These are phyloP conservation scores for Nidularia pulvinata DNA, from an alignment of 768 basidiomycete species.

Conservation along the genomic window DNA sequence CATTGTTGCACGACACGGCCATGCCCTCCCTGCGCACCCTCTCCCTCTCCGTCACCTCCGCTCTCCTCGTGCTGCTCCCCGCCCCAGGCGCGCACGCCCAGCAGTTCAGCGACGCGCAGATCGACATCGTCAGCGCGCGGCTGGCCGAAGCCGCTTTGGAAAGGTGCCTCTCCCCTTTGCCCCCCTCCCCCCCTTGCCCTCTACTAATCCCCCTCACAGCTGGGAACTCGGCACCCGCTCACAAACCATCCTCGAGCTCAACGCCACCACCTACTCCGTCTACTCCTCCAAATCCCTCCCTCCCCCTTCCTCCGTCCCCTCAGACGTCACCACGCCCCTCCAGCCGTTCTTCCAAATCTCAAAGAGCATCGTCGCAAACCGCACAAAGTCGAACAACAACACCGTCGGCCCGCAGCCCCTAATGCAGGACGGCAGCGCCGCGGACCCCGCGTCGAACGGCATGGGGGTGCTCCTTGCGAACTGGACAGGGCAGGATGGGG, in stretches of 20 bases:
- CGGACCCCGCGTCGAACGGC: slow-evolving; percentile 82
- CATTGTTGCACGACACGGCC: background rate
- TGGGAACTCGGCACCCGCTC: slow-evolving; percentile 59
- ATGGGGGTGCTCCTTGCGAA: slow-evolving; percentile 62
- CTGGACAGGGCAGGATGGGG: slow-evolving; percentile 41
- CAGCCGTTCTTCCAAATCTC: slow-evolving; percentile 60
- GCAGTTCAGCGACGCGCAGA: slow-evolving; percentile 15
- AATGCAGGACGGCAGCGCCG: slow-evolving; percentile 55
- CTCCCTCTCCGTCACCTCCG: background rate
- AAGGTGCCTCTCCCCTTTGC: slow-evolving; percentile 24
- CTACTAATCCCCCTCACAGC: slow-evolving; percentile 17
- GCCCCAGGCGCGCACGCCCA: background rate
- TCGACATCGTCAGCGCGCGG: slow-evolving; percentile 28
- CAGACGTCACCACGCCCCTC: slow-evolving; percentile 31
- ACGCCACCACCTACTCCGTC: slow-evolving; percentile 44
- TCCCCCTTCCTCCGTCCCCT: slow-evolving; percentile 30
- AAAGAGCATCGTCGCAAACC: slow-evolving; percentile 42
- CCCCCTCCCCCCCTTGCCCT: background rate
- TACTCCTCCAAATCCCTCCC: slow-evolving; percentile 32
- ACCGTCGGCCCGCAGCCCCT: slow-evolving; percentile 57
- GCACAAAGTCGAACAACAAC: slow-evolving; percentile 37
- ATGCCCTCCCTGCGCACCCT: background rate
- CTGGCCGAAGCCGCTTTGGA: slow-evolving; percentile 31
- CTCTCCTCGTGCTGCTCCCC: background rate
- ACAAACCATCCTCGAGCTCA: slow-evolving; percentile 46